A percentile compares a stretch with the other conserved stretches of the same genome.
Evolutionary conservation across 2,329 filamentous ascomycete genomes (phyloP).

Genomic region (Diaporthe longicolla): DNA sequence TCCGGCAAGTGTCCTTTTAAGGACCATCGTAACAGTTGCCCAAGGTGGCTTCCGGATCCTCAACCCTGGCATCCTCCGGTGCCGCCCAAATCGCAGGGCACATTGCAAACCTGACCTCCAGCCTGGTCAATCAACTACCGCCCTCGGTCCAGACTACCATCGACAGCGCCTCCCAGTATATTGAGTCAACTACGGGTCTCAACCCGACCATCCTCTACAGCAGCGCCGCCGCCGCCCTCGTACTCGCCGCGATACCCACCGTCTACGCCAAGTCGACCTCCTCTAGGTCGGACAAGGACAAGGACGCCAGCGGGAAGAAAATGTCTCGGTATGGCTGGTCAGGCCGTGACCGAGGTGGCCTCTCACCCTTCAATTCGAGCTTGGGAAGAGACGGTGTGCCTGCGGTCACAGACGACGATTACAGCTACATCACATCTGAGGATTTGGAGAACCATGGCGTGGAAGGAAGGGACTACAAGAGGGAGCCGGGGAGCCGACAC

Average conservation of each 20-base stretch:
- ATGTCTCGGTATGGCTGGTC: conserved; percentile 71
- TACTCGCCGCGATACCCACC: conserved; percentile 63
- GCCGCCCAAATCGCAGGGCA: conserved; percentile 58
- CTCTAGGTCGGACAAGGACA: conserved; percentile 44
- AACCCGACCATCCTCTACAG: conserved; percentile 65
- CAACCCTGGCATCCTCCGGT: conserved; percentile 72
- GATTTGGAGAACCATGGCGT: conserved; percentile 69
- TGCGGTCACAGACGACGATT: conserved; percentile 82
- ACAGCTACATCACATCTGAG: conserved; percentile 85
- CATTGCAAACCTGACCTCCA: conserved; percentile 69
- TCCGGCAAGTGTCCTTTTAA: conserved; percentile 54
- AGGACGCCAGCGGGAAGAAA: conserved; percentile 43
- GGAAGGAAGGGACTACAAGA: conserved; percentile 50
- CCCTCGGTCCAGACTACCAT: conserved; percentile 66
- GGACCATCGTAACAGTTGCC: conserved; percentile 56
- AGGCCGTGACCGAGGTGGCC: conserved; percentile 56
- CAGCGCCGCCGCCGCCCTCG: conserved; percentile 63
- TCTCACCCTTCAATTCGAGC: conserved; percentile 67
- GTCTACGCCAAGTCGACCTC: conserved; percentile 47
- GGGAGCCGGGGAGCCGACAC: conserved; percentile 44
- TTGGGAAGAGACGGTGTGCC: conserved; percentile 60
- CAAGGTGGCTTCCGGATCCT: conserved; percentile 74
- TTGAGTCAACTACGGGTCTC: conserved; percentile 65
- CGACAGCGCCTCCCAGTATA: conserved; percentile 67
- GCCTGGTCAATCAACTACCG: conserved; percentile 56